A percentile compares a stretch with the other conserved stretches of the same genome.
Evolutionary conservation across 2,329 filamentous ascomycete genomes (phyloP).

Genomic region (Nothopassalora personata): DNA sequence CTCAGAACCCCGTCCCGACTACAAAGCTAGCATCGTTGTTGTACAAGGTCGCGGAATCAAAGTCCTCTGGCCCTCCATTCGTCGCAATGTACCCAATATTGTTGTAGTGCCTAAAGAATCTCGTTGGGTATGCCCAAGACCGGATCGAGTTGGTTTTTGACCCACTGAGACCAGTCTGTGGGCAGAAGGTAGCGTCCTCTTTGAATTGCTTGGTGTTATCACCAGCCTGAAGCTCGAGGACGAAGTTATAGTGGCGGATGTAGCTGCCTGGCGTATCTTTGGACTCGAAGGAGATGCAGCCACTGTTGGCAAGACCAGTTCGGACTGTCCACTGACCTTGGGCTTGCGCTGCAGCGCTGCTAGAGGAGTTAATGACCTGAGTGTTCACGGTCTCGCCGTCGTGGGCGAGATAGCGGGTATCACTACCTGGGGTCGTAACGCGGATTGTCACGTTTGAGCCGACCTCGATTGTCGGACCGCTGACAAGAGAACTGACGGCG

Average conservation of each 20-base stretch:
- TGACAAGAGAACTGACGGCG: slow-evolving; percentile 43
- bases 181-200: slow-evolving; percentile 61
- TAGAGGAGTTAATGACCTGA: slow-evolving; percentile 51
- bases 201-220: slow-evolving; percentile 53
- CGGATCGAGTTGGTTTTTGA: slow-evolving; percentile 41
- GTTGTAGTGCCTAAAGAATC: slow-evolving; percentile 53
- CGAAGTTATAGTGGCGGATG: slow-evolving; percentile 53
- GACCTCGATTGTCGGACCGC: slow-evolving; percentile 44
- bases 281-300: slow-evolving; percentile 58
- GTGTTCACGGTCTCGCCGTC: slow-evolving; percentile 48
- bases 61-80: slow-evolving; percentile 53
- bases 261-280: slow-evolving; percentile 54
- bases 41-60: slow-evolving; percentile 47
- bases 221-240: slow-evolving; percentile 45
- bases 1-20: background rate
- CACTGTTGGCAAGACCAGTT: slow-evolving; percentile 51
- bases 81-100: slow-evolving; percentile 46
- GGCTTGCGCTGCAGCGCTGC: slow-evolving; percentile 46
- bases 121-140: slow-evolving; percentile 57
- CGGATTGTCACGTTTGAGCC: slow-evolving; percentile 51
- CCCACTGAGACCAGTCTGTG: slow-evolving; percentile 47
- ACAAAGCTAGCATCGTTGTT: slow-evolving; percentile 44
- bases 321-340: slow-evolving; percentile 52
- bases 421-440: slow-evolving; percentile 52
- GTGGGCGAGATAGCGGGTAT: slow-evolving; percentile 53